Percentiles rank a stretch among this genome's conserved stretches.
Evolutionary conservation across 2,329 filamentous ascomycete species (phyloP).

Genomic region (Fusarium staphyleae): DNA sequence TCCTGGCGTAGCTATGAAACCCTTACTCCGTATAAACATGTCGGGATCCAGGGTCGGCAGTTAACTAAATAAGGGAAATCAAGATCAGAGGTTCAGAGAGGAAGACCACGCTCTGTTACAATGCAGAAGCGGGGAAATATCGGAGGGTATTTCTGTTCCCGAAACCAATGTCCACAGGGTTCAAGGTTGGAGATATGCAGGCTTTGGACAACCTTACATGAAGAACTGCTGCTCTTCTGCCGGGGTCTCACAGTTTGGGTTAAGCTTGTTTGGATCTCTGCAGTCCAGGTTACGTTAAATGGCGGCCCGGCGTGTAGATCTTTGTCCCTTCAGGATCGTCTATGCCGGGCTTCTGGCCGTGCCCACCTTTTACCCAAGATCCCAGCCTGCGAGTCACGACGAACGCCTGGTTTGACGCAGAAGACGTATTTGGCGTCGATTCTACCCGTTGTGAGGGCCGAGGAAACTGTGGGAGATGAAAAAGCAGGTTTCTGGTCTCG

Average conservation of each 20-base stretch:
- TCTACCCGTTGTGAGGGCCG: neutral
- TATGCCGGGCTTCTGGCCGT: neutral
- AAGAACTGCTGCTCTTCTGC: neutral
- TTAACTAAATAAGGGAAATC: neutral
- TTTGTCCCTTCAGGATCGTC: constrained; percentile 5
- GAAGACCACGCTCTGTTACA: too few species aligned
- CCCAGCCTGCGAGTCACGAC: neutral
- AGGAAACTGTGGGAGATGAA: neutral
- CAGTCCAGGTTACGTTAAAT: constrained; percentile 23
- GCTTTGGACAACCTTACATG: neutral
- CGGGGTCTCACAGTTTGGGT: too few species aligned
- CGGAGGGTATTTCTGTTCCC: constrained; percentile 30
- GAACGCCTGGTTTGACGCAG: neutral
- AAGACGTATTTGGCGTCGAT: neutral
- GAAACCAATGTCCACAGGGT: neutral
- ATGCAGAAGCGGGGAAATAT: constrained; percentile 16
- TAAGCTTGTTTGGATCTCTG: too few species aligned
- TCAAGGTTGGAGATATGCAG: neutral
- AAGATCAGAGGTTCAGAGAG: neutral
- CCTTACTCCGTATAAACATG: too few species aligned
- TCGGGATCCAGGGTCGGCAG: constrained; percentile 9
- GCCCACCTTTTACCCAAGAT: neutral
- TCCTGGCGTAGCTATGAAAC: neutral
- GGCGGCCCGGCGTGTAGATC: constrained; percentile 22
- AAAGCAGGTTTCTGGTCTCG: too few species aligned